Conservation (phyloP, 2,329 filamentous ascomycete genomes). For the Diaporthe helianthi region DNA sequence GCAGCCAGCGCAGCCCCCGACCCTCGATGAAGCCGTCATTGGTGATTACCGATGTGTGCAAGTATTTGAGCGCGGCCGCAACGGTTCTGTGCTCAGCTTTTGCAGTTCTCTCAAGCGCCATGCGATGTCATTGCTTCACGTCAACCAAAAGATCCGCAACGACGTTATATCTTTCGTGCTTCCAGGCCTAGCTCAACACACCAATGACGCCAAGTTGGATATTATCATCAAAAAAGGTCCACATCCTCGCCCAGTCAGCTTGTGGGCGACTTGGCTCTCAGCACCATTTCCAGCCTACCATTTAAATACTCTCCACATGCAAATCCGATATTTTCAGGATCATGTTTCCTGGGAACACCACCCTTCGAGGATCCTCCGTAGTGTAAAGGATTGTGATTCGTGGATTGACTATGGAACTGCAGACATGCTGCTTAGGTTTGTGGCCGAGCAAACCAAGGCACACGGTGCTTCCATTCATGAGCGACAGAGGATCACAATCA, state of each 20-base stretch:
- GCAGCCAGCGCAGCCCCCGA: too few relatives aligned
- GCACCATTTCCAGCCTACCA: neutral
- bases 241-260: neutral
- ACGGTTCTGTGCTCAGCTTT: too few relatives aligned
- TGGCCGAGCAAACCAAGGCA: rapidly evolving
- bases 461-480: neutral
- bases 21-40: rapidly evolving
- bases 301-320: neutral
- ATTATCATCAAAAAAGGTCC: rapidly evolving
- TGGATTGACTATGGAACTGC: neutral
- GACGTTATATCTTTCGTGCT: neutral
- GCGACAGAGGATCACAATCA: too few relatives aligned
- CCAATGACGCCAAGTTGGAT: neutral
- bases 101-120: neutral
- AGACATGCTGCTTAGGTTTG: neutral
- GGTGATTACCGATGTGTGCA: neutral
- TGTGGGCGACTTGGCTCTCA: neutral
- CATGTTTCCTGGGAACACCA: too few relatives aligned
- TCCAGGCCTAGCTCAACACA: neutral
- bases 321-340: neutral
- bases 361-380: too few relatives aligned
- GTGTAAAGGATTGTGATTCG: neutral
- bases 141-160: neutral
- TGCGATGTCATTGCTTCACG: neutral
- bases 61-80: too few relatives aligned